Base-by-base conservation (phyloP, 257 asterid genomes). In the Solanum corneliomulleri region DNA sequence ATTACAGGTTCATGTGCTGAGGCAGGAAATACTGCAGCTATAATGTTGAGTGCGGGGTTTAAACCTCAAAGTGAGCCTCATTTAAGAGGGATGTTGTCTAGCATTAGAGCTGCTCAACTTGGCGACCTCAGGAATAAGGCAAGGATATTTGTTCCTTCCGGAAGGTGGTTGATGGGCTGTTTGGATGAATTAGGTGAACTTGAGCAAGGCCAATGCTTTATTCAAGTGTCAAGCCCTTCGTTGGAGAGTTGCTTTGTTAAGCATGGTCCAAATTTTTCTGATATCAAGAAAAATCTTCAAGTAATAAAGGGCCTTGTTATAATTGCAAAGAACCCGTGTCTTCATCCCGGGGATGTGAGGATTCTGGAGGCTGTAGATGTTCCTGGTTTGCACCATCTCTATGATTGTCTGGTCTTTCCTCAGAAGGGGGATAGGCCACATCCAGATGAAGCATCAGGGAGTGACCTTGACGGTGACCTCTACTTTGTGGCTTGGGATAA, bases 161-260 rank as follows among this genome's bases (percentile, higher is more conserved):
- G 99, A 82, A 92, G 98, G 92, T 97, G 98, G 99, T 91, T 97
- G 91, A 94, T 97, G 99, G 98, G 99, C 64, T 97, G 98, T 86
- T 87, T 97, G 88, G 99, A 97, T 87, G 99, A 97, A 91, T 89
- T 92, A 82, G 95, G 92, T n/a, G 86, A 89, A 49, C 98, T 97
- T 71, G 97, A 93, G 89, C 92, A 94, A 45, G 99, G 99, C 42
- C 96, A 96, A 66, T 96, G 99, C 90, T 97, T 95, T 86, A 88
- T 97, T 91, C 99, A 94, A 87, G 98, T 96, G 41, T 94, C 99
- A 23, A 89, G 39, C 56, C 95, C 98, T 84, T 93, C 93, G 11
- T 71, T 94, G 39, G 98, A 94, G 84, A 92, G 89, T 56, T 95
- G 95, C 87, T 97, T 97, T 81, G 91, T 89, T 52, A 91, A 91